These are phyloP conservation scores for Magnusiomyces tetraspermus DNA, from an alignment of 1,139 yeast genomes.

Conservation along the genomic window DNA sequence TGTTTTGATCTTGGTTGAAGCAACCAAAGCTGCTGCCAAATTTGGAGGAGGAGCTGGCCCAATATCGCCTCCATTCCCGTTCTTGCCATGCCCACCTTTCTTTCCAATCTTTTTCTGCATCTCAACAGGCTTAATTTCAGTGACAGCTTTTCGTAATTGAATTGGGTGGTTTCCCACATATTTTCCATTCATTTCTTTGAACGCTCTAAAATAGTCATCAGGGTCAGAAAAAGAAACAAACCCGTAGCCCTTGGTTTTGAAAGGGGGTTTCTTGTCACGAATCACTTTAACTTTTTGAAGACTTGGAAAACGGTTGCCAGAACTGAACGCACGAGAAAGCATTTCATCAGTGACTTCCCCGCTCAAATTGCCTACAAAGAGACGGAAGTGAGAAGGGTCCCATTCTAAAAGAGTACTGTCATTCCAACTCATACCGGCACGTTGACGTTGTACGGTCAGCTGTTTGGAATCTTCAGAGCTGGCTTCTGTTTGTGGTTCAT, in stretches of 20 bases:
- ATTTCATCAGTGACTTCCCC: constrained; percentile 54
- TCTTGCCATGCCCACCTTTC: not conserved
- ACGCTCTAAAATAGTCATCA: constrained; percentile 56
- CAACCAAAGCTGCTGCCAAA: constrained; percentile 1
- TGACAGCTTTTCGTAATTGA: constrained; percentile 56
- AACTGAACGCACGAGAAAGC: constrained; percentile 43
- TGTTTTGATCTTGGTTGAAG: constrained; percentile 1
- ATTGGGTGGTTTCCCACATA: constrained; percentile 70
- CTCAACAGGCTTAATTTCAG: constrained; percentile 32
- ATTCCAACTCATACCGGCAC: constrained; percentile 8
- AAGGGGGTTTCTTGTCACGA: constrained; percentile 26
- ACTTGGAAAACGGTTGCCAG: constrained; percentile 32
- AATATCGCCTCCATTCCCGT: not conserved
- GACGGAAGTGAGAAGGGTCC: constrained; percentile 60
- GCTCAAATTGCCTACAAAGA: constrained; percentile 69
- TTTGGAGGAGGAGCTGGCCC: not conserved
- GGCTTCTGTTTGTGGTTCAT: not conserved
- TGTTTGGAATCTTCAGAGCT: not conserved
- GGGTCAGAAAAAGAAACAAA: constrained; percentile 57
- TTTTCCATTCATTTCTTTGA: constrained; percentile 67
- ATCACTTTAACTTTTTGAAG: constrained; percentile 46
- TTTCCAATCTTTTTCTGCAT: not conserved
- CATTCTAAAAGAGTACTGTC: constrained; percentile 40
- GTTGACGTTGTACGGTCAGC: constrained; percentile 7
- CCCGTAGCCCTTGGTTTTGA: constrained; percentile 54